These are phyloP conservation scores for Crucibulum cyathiforme DNA, from an alignment of 1,284 basidiomycete genomes.

Conservation along the genomic window DNA sequence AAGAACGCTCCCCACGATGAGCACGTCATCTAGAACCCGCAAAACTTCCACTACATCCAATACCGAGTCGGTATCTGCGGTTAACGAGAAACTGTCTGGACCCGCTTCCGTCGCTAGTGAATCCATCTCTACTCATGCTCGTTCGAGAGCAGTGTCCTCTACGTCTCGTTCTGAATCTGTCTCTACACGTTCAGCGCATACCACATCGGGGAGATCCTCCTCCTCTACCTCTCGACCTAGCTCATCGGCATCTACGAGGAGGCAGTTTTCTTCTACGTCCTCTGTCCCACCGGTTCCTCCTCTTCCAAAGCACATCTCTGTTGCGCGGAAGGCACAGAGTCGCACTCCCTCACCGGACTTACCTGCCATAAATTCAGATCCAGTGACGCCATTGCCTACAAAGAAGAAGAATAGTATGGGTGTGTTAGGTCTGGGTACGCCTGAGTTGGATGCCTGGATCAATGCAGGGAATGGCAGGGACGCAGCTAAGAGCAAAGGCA, in stretches of 20 bases:
- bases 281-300: constrained; percentile 12
- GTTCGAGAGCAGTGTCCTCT: constrained; percentile 24
- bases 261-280: constrained; percentile 7
- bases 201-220: constrained; percentile 10
- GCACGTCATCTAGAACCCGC: constrained; percentile 1
- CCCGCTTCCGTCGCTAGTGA: too few species aligned
- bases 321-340: constrained; percentile 14
- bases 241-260: constrained; percentile 20
- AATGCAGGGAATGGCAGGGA: constrained; percentile 37
- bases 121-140: not conserved
- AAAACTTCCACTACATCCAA: not conserved
- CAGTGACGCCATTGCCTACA: constrained; percentile 48
- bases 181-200: constrained; percentile 9
- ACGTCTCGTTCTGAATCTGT: constrained; percentile 21
- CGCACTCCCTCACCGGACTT: constrained; percentile 63
- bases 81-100: not conserved
- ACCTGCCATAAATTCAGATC: constrained; percentile 43
- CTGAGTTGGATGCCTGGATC: constrained; percentile 56
- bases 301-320: constrained; percentile 9
- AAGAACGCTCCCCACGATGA: constrained; percentile 8
- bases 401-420: constrained; percentile 27
- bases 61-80: constrained; percentile 9
- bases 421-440: constrained; percentile 53
- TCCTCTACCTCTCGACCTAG: constrained; percentile 27
- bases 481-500: constrained; percentile 20